Evolutionary conservation across 768 basidiomycete genomes (phyloP), one percentile per base, ranked within the genome.

Genomic region (Russula foetens): DNA sequence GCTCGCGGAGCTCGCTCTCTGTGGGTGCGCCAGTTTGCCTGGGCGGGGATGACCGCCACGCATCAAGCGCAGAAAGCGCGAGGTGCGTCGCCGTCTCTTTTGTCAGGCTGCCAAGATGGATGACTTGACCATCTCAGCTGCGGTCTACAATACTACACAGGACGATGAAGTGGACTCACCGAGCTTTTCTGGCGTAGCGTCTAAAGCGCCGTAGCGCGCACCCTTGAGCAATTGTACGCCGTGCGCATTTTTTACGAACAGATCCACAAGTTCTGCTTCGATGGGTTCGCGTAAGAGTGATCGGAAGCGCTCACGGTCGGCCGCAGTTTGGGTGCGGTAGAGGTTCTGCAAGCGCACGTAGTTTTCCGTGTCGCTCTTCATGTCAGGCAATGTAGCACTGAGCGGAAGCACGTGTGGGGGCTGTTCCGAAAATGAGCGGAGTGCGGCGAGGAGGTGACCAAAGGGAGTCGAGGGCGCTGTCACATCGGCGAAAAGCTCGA

Each of bases 381-480:
- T 98, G 74, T 99, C 96, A 0, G 96, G 96, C 11, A 98, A 79
- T 0, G 90, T 82, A 48, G 89, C 82, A 3, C 86, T 86, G n/a
- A 97, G 76, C 0, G 96, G 97, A 3, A 97, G 81, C 0, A 83
- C 81, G 53, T 85, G 75, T 6, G 78, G 73, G 52, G 81, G 74
- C 33, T 80, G 78, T 23, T 78, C 75, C 28, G 75, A 72, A 70
- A 90, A 98, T 56, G 77, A 71, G 39, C 81, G 76, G 43, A 98
- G 80, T 0, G 95, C 85, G 84, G 78, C 0, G 85, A 81, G 64
- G 74, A 73, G 8, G 76, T 67, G 17, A 75, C 69, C 8, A 78
- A 66, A 66, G 28, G 58, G 50, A 4, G 52, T 62, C 7, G 33
- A 33, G 6, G 62, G 53, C 3, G 11, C 14, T 24, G 56, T 43